phyloP scores from a whole-genome alignment of 2,329 filamentous ascomycete genomes.

The Rutstroemia sydowiana region DNA sequence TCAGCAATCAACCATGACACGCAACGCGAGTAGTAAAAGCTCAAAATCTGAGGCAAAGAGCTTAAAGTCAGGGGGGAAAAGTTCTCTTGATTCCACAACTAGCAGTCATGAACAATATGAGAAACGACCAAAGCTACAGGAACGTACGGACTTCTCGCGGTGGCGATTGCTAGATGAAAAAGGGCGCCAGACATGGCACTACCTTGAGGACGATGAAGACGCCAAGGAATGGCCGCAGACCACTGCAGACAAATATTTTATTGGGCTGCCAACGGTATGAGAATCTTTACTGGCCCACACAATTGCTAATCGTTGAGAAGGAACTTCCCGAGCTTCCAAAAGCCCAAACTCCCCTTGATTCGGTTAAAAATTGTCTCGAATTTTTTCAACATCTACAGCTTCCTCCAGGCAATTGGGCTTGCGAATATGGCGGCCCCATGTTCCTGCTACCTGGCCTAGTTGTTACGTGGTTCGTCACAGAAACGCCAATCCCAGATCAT shows the following conservation, averaged over 20 bases:
- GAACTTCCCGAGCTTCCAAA: slow-evolving; percentile 63
- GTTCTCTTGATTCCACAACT: slow-evolving; percentile 14
- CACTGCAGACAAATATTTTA: slow-evolving; percentile 78
- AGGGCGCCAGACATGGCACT: slow-evolving; percentile 91
- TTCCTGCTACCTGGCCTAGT: slow-evolving; percentile 85
- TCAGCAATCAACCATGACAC: neutral
- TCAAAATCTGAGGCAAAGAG: neutral
- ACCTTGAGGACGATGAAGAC: slow-evolving; percentile 66
- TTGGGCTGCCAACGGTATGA: slow-evolving; percentile 70
- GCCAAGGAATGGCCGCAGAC: slow-evolving; percentile 75
- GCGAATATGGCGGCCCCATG: slow-evolving; percentile 96
- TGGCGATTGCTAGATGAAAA: slow-evolving; percentile 82
- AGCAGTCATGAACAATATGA: slow-evolving; percentile 11
- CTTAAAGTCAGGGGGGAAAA: slow-evolving; percentile 15
- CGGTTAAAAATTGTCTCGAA: slow-evolving; percentile 72
- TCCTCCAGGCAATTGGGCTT: slow-evolving; percentile 86
- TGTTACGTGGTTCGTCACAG: slow-evolving; percentile 80
- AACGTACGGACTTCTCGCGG: slow-evolving; percentile 68
- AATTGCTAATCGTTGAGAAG: slow-evolving; percentile 39
- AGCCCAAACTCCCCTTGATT: slow-evolving; percentile 65
- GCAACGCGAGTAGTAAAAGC: neutral
- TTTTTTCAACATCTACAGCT: slow-evolving; percentile 91
- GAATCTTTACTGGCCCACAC: slow-evolving; percentile 12
- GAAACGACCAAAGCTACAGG: slow-evolving; percentile 42
- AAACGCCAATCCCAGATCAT: slow-evolving; percentile 74